Evolutionary conservation across 1,284 basidiomycete species (phyloP), one percentile per base, ranked within the genome.

Genomic region (Inonotus hispidus): DNA sequence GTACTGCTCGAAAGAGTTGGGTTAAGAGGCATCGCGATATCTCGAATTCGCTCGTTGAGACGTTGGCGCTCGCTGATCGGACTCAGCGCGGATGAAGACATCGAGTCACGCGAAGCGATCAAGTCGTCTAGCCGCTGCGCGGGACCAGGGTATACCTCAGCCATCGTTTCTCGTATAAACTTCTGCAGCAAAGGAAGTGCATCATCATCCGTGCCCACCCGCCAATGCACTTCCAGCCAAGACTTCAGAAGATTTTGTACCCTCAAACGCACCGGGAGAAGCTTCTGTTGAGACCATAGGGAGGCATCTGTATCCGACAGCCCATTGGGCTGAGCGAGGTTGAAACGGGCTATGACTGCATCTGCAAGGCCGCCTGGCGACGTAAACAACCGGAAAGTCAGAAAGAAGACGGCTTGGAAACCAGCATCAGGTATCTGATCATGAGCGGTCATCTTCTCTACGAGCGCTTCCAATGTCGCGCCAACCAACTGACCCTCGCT

Each of bases 391-490:
- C 96, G 85, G 80, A 99, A 99, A 0, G 95, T 97, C 69, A 95
- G 79, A 80, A 95, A 96, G 78, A 99, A 98, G 16, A 95, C 89
- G 1, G 87, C 84, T 25, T 88, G 82, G 70, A 98, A 95, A 0
- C 85, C 84, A 16, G 88, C 79, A 68, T 98, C 95, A 35, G 92
- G 90, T 54, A 92, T 83, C 53, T 87, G 87, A 69, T 95, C 93
- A 70, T 96, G 92, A 1, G 95, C 92, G n/a, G 95, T 96, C 87
- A 99, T 90, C 75, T 92, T 93, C 74, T 96, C 95, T 8, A 98
- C 88, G 46, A 99, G 79, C 1, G 90, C 95, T 14, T 82, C 80
- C 60, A 99, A 77, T 1, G 94, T 95, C 1, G 94, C 97, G 27
- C 95, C 95, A 7, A 95, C 90, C 21, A 99, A 83, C 63, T 87